Evolutionary conservation across 2,329 filamentous ascomycete genomes (phyloP), one percentile per base, ranked within the genome.

Genomic region (Incumbomyces delicatus): DNA sequence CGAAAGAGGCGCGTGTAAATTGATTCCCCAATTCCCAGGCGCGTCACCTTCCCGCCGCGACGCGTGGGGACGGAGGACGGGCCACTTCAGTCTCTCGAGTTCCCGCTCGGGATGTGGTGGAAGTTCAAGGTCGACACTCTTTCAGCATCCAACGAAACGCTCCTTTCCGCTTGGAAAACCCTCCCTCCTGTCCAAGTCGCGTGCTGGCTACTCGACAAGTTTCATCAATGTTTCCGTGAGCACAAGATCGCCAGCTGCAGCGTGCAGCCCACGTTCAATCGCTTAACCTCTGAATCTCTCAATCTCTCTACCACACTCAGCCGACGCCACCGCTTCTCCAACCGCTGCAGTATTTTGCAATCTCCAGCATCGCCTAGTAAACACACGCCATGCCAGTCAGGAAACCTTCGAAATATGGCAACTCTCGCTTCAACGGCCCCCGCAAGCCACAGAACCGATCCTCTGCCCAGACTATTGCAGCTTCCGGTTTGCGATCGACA

Each of bases 381-480:
- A 27, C 5, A 27, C 22, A 27, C 59, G 57, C 55, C 57, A 74
- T 74, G 71, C 67, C 71, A 61, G 61, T 66, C 50, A 63, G 69
- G 57, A 69, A 70, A 58, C 69, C 70, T 50, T 86, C 83, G 63
- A 67, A 72, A 65, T 84, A 87, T 74, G 84, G 85, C 59, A 71
- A 69, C 51, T 50, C 68, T 68, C 7, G 56, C 57, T 32, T 44
- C 14, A 61, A 64, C 38, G 58, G 69, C 35, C 66, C 66, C 5
- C 48, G 48, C 22, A 40, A 18, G 30, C 43, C 31, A 30, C 34
- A 63, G 44, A 66, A 66, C 17, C 72, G 74, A 41, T 73, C 73
- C 46, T 77, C 76, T 58, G 73, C 80, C 20, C 86, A 85, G 60
- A 94, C 87, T 3, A 85, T 96, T 55, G 81, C 90, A 48, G 80